Conservation (phyloP, 1,284 basidiomycete species). For the Peniophora sp. region DNA sequence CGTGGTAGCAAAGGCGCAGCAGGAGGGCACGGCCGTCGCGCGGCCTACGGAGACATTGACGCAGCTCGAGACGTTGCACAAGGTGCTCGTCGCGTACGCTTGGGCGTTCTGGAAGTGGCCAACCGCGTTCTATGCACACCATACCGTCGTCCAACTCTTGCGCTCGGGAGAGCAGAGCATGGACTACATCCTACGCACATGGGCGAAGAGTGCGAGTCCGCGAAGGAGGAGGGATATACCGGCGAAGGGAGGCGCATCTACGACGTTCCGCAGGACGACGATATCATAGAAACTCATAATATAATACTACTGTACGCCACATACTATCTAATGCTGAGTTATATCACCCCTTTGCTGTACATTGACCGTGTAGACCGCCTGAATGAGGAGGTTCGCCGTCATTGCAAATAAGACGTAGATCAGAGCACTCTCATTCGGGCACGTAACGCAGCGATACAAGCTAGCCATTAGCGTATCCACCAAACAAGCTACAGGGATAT, state of each 20-base stretch:
- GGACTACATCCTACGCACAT: slow-evolving; percentile 28
- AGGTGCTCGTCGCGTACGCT: slow-evolving; percentile 75
- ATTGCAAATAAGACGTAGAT: too few species aligned
- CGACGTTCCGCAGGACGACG: too few species aligned
- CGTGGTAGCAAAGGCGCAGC: slow-evolving; percentile 13
- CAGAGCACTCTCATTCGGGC: too few species aligned
- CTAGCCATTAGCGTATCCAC: background rate
- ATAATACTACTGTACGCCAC: too few species aligned
- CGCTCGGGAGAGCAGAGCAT: slow-evolving; percentile 62
- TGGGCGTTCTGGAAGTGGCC: slow-evolving; percentile 83
- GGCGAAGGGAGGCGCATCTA: too few species aligned
- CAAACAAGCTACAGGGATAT: background rate
- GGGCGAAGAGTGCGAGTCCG: too few species aligned
- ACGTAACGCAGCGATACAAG: slow-evolving; percentile 9
- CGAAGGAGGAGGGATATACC: too few species aligned
- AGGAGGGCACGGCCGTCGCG: slow-evolving; percentile 2
- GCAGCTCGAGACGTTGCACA: slow-evolving; percentile 77
- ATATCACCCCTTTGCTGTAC: too few species aligned
- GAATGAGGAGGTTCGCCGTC: too few species aligned
- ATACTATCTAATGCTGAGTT: too few species aligned
- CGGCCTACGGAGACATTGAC: slow-evolving; percentile 24
- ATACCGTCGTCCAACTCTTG: slow-evolving; percentile 50
- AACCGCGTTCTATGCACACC: slow-evolving; percentile 61
- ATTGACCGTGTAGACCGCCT: too few species aligned
- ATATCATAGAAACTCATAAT: too few species aligned